Base-by-base conservation (phyloP, 2,329 filamentous ascomycete genomes). In the Moelleriella libera region DNA sequence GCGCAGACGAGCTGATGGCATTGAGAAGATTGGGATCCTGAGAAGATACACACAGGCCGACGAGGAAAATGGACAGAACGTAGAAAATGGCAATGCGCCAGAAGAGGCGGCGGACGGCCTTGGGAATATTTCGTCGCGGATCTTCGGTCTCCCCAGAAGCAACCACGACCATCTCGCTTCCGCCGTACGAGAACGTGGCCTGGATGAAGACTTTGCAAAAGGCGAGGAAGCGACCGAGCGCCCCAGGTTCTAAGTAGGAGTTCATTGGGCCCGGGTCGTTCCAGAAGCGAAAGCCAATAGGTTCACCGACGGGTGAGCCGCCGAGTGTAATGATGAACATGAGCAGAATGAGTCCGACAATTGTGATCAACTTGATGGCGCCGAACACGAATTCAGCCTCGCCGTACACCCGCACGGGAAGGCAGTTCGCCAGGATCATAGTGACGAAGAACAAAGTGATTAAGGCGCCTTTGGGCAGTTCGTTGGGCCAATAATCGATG, bases 301-400 rank as follows among this genome's bases (percentile, higher is more conserved):
- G 54, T 4, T 70, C 63, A 32, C 65, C 63, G 10, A 54, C 60
- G 0, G 70, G 69, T 1, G 62, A 62, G 7, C 68, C 70, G 37
- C 70, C 70, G n/a, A 71, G 60, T 34, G 69, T 68, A 48, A 72
- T 65, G 53, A 74, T 66, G 50, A 75, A 60, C 59, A 72, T 68
- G 46, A 74, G 63, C 6, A 75, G 54, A 52, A 75, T 68, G 41
- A 76, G 57, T 37, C 34, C 34, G 3, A 37, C 3, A 49, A 74
- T 72, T 5, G 68, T 70, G 5, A 63, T 63, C 40, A 75, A 60
- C 53, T 76, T 75, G 53, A 74, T 59, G 12, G 67, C 66, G 30
- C 68, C 68, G 50, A 73, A 70, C 39, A 59, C 59, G 53, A 75
- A 73, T 51, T 77, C 74, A 45, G 72, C 65, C 51, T 76, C 74